These are phyloP conservation scores for Miscanthus lutarioriparius DNA, from an alignment of 176 grass and related monocot species.

Conservation along the genomic window DNA sequence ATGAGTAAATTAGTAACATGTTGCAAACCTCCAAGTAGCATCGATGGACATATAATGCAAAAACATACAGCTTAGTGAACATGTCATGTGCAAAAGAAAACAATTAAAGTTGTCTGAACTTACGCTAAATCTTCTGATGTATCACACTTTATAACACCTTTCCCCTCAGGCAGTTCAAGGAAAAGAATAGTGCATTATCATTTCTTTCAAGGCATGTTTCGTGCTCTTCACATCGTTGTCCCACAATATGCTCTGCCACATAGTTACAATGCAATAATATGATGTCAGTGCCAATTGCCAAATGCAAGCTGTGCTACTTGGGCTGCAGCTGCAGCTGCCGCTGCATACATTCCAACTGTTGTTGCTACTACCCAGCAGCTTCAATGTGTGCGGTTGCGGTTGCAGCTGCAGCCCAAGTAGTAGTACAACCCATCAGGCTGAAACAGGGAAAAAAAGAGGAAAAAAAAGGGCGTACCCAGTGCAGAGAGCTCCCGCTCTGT, in stretches of 20 bases:
- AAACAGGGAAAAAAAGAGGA: neutral
- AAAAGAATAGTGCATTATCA: constrained; percentile 92
- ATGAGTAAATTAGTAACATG: neutral
- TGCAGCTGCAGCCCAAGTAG: neutral
- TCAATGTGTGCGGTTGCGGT: neutral
- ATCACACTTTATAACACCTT: constrained; percentile 79
- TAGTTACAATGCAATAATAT: constrained; percentile 27
- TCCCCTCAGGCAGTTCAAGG: constrained; percentile 89
- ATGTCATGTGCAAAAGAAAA: constrained; percentile 18
- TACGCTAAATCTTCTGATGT: constrained; percentile 70
- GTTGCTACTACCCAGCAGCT: neutral
- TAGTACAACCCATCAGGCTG: neutral
- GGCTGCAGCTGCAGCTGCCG: neutral
- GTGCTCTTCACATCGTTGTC: constrained; percentile 97
- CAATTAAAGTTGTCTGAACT: constrained; percentile 39
- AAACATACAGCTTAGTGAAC: neutral
- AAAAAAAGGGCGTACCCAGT: no score
- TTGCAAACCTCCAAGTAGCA: constrained; percentile 5
- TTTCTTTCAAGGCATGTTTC: constrained; percentile 88
- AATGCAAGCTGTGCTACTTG: neutral
- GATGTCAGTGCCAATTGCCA: neutral
- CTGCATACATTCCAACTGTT: neutral
- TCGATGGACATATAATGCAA: constrained; percentile 10
- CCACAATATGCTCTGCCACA: constrained; percentile 87
- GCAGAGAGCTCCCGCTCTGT: no score